Evolutionary conservation across 768 basidiomycete genomes (phyloP).

Genomic region (Podaxis sp.): DNA sequence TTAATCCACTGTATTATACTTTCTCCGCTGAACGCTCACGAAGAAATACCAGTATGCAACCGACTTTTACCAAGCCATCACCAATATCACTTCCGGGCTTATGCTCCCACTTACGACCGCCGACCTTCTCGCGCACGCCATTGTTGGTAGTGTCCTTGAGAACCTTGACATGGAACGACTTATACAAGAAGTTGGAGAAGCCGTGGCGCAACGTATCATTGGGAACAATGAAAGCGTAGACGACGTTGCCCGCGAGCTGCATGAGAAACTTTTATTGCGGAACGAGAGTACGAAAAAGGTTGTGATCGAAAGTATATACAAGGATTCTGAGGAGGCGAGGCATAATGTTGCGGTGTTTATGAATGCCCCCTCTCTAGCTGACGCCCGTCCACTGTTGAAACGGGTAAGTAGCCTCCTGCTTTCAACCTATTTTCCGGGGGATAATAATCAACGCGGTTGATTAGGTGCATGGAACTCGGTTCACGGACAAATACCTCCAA

Average conservation of each 20-base stretch:
- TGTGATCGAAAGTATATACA: slow-evolving; percentile 95
- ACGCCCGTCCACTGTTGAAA: slow-evolving; percentile 77
- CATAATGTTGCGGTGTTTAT: slow-evolving; percentile 91
- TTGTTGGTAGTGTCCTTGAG: slow-evolving; percentile 94
- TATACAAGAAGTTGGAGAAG: slow-evolving; percentile 91
- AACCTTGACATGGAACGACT: slow-evolving; percentile 98
- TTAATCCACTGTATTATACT: neutral
- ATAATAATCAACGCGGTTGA: slow-evolving; percentile 12
- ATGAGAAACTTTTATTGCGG: slow-evolving; percentile 84
- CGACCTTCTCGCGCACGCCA: slow-evolving; percentile 91
- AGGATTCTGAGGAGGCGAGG: slow-evolving; percentile 81
- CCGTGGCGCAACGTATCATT: slow-evolving; percentile 89
- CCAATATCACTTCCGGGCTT: slow-evolving; percentile 88
- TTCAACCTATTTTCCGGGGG: slow-evolving; percentile 12
- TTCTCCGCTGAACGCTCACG: slow-evolving; percentile 1
- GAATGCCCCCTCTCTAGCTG: slow-evolving; percentile 63
- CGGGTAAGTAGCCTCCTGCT: slow-evolving; percentile 59
- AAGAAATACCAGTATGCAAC: slow-evolving; percentile 66
- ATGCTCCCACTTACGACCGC: slow-evolving; percentile 97
- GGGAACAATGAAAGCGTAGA: slow-evolving; percentile 95
- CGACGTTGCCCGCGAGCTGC: slow-evolving; percentile 92
- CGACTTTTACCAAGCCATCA: slow-evolving; percentile 94
- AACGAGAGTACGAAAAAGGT: slow-evolving; percentile 98
- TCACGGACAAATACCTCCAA: slow-evolving; percentile 94
- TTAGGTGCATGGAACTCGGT: slow-evolving; percentile 91